Conservation (phyloP, 805 yeast genomes). For the Martiniozyma abietophila region DNA sequence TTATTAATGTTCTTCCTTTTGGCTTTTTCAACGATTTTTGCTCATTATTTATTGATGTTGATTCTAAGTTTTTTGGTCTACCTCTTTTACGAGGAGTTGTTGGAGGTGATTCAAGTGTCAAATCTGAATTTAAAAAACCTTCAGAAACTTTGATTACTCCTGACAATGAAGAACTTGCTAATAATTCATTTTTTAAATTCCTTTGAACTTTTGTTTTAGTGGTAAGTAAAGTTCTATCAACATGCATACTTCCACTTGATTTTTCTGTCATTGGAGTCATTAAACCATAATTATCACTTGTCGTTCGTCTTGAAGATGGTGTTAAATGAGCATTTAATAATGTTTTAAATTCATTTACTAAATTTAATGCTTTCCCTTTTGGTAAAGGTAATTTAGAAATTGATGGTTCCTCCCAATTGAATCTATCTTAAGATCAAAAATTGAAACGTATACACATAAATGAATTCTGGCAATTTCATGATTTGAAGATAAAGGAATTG, state of each 20-base stretch:
- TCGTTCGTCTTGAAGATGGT: conserved; percentile 16
- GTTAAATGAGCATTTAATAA: too few relatives aligned
- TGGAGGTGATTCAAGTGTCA: too few relatives aligned
- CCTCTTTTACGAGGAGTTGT: conserved; percentile 4
- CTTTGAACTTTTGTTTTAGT: conserved; percentile 4
- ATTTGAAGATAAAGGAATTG: conserved; percentile 35
- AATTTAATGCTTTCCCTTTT: conserved; percentile 29
- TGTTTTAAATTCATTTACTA: conserved; percentile 36
- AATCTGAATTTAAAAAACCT: not conserved
- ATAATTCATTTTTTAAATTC: conserved; percentile 5
- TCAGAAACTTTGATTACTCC: not conserved
- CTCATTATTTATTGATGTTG: conserved; percentile 5
- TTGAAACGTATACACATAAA: conserved; percentile 55
- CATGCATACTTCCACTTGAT: not conserved
- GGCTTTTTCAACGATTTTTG: conserved; percentile 2
- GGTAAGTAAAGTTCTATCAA: not conserved
- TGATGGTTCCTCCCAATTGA: conserved; percentile 41
- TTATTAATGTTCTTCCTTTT: conserved; percentile 16
- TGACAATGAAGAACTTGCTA: not conserved
- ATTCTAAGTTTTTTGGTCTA: not conserved
- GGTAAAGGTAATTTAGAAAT: conserved; percentile 51
- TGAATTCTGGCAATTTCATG: conserved; percentile 62
- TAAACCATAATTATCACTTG: conserved; percentile 4
- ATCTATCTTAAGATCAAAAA: conserved; percentile 34
- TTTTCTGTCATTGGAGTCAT: conserved; percentile 2